phyloP scores from a whole-genome alignment of 495 filamentous ascomycete genomes.

The Staphylotrichum longicolle region DNA sequence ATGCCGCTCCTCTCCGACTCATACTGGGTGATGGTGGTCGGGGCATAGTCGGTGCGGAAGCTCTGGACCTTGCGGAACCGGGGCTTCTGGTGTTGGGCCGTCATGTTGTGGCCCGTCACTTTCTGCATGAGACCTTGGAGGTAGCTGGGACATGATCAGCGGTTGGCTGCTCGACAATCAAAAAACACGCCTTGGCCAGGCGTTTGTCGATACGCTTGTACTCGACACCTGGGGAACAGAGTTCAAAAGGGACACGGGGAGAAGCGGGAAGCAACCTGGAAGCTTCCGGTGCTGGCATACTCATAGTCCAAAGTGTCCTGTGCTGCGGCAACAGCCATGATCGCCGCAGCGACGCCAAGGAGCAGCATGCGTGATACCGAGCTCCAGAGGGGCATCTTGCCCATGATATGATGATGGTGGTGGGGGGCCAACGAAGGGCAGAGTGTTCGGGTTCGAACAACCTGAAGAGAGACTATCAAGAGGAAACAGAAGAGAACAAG shows the following conservation, averaged over 20 bases:
- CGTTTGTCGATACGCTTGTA: neutral
- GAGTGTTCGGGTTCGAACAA: too few relatives aligned
- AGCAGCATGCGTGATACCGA: slow-evolving; percentile 12
- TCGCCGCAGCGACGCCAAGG: slow-evolving; percentile 18
- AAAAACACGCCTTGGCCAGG: neutral
- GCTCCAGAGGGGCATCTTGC: slow-evolving; percentile 1
- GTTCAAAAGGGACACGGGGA: neutral
- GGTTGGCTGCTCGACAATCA: neutral
- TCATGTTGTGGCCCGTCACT: slow-evolving; percentile 34
- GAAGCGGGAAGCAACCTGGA: too few relatives aligned
- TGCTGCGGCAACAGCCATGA: slow-evolving; percentile 30
- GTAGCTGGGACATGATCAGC: slow-evolving; percentile 28
- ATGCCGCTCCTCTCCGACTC: slow-evolving; percentile 81
- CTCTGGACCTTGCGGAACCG: slow-evolving; percentile 81
- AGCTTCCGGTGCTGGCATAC: slow-evolving; percentile 1
- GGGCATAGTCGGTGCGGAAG: slow-evolving; percentile 86
- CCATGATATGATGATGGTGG: neutral
- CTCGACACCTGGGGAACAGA: neutral
- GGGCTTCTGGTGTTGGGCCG: slow-evolving; percentile 31
- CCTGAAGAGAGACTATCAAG: neutral
- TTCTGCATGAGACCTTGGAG: slow-evolving; percentile 24
- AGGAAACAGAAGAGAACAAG: neutral
- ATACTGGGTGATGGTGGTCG: slow-evolving; percentile 79
- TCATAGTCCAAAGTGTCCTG: slow-evolving; percentile 18
- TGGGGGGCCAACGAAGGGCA: too few relatives aligned